Evolutionary conservation across 768 basidiomycete genomes (phyloP).

Genomic region (Podaxis sp.): DNA sequence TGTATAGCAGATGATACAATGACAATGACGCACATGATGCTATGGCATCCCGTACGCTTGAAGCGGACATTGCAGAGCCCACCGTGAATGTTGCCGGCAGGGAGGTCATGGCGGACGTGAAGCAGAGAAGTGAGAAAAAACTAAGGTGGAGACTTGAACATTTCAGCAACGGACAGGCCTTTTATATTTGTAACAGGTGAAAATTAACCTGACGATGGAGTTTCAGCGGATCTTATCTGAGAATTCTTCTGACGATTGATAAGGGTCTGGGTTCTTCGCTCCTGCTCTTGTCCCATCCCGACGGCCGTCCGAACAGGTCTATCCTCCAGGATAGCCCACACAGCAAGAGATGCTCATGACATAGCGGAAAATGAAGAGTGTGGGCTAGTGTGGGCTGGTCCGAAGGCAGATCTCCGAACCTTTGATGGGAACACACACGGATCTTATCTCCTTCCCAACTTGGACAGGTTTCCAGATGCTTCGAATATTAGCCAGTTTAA

Average conservation of each 20-base stretch:
- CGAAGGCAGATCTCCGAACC: background rate
- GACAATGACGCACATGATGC: constrained; percentile 18
- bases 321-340: background rate
- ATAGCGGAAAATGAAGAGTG: background rate
- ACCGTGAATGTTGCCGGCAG: constrained; percentile 15
- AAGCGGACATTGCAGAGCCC: constrained; percentile 16
- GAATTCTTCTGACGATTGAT: constrained; percentile 9
- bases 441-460: background rate
- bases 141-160: background rate
- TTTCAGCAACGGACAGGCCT: background rate
- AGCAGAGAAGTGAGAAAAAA: background rate
- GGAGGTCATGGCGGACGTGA: constrained; percentile 16
- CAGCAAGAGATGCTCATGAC: background rate
- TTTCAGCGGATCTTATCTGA: constrained; percentile 4
- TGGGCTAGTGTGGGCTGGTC: background rate
- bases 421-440: background rate
- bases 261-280: constrained; percentile 3
- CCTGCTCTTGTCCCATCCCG: background rate
- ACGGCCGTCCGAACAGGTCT: background rate
- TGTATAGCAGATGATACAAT: background rate
- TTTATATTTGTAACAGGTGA: background rate
- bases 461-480: background rate
- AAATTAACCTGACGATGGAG: background rate
- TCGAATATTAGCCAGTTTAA: background rate
- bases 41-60: constrained; percentile 19